phyloP scores from a whole-genome alignment of 2,329 filamentous ascomycete genomes.

The Verticillium klebahnii region DNA sequence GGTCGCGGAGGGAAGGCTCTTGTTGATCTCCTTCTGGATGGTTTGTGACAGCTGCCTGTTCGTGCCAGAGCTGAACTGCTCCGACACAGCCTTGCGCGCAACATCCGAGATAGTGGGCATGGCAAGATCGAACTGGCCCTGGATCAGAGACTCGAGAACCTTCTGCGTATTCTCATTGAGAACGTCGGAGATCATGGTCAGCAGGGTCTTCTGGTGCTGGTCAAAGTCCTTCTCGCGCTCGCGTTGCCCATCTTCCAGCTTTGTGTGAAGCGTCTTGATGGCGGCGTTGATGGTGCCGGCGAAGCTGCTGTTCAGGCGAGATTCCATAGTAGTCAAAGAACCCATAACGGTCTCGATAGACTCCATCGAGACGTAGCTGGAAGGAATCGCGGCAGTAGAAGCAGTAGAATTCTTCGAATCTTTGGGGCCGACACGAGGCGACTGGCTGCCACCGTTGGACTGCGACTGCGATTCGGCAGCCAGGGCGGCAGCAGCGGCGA shows the following conservation, averaged over 20 bases:
- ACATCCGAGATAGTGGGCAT: conserved; percentile 69
- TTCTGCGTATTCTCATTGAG: conserved; percentile 62
- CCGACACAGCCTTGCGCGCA: conserved; percentile 63
- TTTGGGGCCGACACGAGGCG: conserved; percentile 25
- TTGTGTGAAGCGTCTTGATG: conserved; percentile 57
- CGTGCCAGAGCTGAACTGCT: conserved; percentile 66
- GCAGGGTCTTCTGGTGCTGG: conserved; percentile 47
- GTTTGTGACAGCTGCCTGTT: conserved; percentile 60
- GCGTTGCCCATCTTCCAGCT: conserved; percentile 60
- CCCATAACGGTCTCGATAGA: conserved; percentile 44
- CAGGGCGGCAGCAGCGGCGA: conserved; percentile 29
- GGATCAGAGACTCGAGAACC: conserved; percentile 72
- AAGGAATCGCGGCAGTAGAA: conserved; percentile 18
- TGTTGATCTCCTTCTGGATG: conserved; percentile 70
- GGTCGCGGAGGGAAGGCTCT: conserved; percentile 62
- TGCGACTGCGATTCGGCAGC: conserved; percentile 40
- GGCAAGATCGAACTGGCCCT: conserved; percentile 67
- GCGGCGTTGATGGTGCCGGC: conserved; percentile 50
- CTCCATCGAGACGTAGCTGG: conserved; percentile 32
- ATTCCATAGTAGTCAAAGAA: conserved; percentile 43
- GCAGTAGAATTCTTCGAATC: conserved; percentile 26
- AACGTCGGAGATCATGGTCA: conserved; percentile 55
- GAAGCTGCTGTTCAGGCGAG: conserved; percentile 43
- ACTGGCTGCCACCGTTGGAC: conserved; percentile 33
- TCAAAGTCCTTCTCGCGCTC: conserved; percentile 47